Base-by-base conservation (phyloP, 441 rosid genomes). In the Euphorbia schlechtendalii region DNA sequence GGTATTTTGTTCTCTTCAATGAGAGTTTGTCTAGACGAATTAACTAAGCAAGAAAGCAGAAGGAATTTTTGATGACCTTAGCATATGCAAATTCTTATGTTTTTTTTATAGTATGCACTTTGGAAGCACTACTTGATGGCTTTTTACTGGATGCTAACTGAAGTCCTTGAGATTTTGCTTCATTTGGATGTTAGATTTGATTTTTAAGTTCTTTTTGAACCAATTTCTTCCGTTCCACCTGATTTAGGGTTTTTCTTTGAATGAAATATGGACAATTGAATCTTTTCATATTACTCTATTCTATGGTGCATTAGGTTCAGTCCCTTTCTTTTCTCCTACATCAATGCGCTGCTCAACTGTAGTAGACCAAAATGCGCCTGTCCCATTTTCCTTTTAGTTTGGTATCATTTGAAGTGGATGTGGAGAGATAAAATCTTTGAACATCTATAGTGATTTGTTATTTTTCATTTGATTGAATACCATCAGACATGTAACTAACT, bases 1-100 rank as follows among this genome's bases (percentile, higher is more conserved):
- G 99, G 99, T 95, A 81, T 66, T 24, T 53, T 68, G 24, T 34
- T 36, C n/a, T 48, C 56, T 28, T 43, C 6, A 38, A 9, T 18
- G 43, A 40, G 41, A 36, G 10, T 28, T 21, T 21, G 32, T 21
- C 27, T 28, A 4, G 10, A 54, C n/a, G 15, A 55, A 41, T 22
- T 38, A 27, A 40, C 43, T 38, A 24, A 38, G 59, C 30, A 54
- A 54, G 7, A 8, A 24, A 36, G 1, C 10, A 24, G 12, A 17
- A 32, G 52, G 13, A 11, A 24, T 20, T 17, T 25, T 18, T 12
- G 34, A 25, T 4, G 28, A 30, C 22, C 61, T 55, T 32, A 40
- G 41, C 30, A 25, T 53, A 21, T 65, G 68, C 59, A 64, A 53
- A 36, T 32, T 52, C 25, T 28, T 62, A 8, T 62, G 56, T 46